Conservation (phyloP, 1,284 basidiomycete genomes). For the Ganoderma leucocontextum region DNA sequence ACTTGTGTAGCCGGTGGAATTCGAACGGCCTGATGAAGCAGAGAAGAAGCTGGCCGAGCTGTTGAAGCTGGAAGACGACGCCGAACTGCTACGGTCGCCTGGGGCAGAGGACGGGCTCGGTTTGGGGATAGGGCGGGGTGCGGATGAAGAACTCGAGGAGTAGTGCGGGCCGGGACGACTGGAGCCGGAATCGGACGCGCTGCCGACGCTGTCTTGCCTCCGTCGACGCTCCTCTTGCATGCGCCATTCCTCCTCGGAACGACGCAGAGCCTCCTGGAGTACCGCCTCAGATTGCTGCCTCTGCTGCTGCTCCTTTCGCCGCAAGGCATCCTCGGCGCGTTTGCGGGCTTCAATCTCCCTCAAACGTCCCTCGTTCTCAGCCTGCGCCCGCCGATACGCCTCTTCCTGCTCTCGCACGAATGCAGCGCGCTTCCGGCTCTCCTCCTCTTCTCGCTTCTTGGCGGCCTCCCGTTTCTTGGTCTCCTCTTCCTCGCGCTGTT, state of each 20-base stretch:
- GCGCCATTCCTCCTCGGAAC: slow-evolving; percentile 28
- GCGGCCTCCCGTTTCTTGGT: slow-evolving; percentile 17
- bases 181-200: slow-evolving; percentile 27
- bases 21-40: slow-evolving; percentile 35
- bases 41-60: slow-evolving; percentile 31
- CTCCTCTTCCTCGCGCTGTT: slow-evolving; percentile 17
- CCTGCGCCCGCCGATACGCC: slow-evolving; percentile 19
- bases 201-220: slow-evolving; percentile 41
- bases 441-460: slow-evolving; percentile 17
- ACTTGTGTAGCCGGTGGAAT: slow-evolving; percentile 35
- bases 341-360: slow-evolving; percentile 26
- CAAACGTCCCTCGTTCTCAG: slow-evolving; percentile 20
- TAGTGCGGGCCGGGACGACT: slow-evolving; percentile 15
- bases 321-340: slow-evolving; percentile 27
- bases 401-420: slow-evolving; percentile 31
- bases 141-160: slow-evolving; percentile 32
- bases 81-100: slow-evolving; percentile 41
- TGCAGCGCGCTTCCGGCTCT: slow-evolving; percentile 14
- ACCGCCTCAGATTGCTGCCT: slow-evolving; percentile 21
- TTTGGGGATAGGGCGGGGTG: slow-evolving; percentile 34
- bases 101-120: slow-evolving; percentile 36
- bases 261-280: slow-evolving; percentile 23
- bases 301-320: slow-evolving; percentile 18
- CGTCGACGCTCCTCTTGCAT: slow-evolving; percentile 25
- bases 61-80: slow-evolving; percentile 42